phyloP scores from a whole-genome alignment of 1,284 basidiomycete species.

The Filobasidium uniguttulatum region DNA sequence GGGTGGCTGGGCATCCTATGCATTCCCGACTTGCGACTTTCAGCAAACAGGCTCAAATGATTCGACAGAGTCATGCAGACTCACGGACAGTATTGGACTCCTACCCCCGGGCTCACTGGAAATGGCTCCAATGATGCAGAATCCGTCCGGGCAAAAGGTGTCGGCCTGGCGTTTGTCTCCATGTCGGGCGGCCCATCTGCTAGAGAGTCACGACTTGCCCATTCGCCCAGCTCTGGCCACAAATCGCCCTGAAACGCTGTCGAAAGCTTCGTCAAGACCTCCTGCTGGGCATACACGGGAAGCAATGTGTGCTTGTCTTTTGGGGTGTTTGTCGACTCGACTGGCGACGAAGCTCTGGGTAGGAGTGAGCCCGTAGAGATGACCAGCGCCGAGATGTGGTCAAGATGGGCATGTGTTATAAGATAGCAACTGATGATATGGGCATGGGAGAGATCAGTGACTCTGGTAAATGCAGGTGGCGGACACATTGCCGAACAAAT shows the following conservation, averaged over 20 bases:
- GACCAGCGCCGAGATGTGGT: constrained; percentile 32
- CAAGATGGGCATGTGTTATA: constrained; percentile 36
- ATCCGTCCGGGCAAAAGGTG: neutral
- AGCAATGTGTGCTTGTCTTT: constrained; percentile 14
- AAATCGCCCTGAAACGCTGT: constrained; percentile 29
- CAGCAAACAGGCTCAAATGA: neutral
- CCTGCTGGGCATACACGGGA: constrained; percentile 27
- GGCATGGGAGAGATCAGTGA: neutral
- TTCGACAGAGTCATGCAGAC: neutral
- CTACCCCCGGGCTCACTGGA: constrained; percentile 7
- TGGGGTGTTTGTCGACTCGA: constrained; percentile 2
- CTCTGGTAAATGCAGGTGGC: neutral
- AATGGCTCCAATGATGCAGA: neutral
- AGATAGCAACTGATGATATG: constrained; percentile 29
- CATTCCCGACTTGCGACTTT: neutral
- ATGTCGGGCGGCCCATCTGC: neutral
- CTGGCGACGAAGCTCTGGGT: neutral
- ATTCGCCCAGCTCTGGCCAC: constrained; percentile 34
- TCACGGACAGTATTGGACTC: constrained; percentile 16
- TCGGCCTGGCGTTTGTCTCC: neutral
- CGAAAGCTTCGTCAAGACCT: constrained; percentile 26
- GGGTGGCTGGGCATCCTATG: constrained; percentile 6
- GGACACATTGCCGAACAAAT: neutral
- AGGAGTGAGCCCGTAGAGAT: constrained; percentile 29
- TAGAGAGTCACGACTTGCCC: constrained; percentile 18